Evolutionary conservation across 1,139 yeast species (phyloP).

Genomic region (Wickerhamomyces sp.): DNA sequence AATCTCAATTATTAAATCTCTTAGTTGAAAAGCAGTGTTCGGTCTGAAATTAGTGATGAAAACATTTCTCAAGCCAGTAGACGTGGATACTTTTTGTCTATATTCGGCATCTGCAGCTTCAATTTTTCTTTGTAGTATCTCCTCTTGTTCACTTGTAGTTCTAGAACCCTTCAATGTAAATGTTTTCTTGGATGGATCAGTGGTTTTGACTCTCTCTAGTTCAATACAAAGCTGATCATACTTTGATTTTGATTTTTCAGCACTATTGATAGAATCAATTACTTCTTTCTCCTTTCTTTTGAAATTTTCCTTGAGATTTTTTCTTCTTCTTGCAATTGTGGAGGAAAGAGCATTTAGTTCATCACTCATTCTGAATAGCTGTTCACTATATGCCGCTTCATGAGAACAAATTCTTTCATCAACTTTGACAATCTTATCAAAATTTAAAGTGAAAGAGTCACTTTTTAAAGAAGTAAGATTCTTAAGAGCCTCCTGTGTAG

Average conservation of each 20-base stretch:
- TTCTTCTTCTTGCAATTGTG: constrained; percentile 67
- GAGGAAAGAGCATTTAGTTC: constrained; percentile 72
- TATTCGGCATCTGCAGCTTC: constrained; percentile 84
- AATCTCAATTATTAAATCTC: constrained; percentile 74
- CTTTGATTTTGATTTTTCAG: constrained; percentile 84
- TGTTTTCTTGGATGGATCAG: constrained; percentile 79
- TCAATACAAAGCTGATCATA: constrained; percentile 82
- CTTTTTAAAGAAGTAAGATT: constrained; percentile 45
- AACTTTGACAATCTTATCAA: constrained; percentile 66
- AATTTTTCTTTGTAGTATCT: constrained; percentile 76
- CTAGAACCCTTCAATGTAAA: constrained; percentile 74
- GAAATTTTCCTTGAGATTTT: constrained; percentile 75
- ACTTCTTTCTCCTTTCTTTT: constrained; percentile 80
- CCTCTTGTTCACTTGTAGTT: constrained; percentile 87
- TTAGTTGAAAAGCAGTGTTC: constrained; percentile 63
- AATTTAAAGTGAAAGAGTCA: constrained; percentile 64
- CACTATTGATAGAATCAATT: constrained; percentile 70
- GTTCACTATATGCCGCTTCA: constrained; percentile 71
- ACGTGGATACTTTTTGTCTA: constrained; percentile 65
- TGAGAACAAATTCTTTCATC: constrained; percentile 76
- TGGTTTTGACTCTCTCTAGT: constrained; percentile 71
- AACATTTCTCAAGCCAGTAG: constrained; percentile 71
- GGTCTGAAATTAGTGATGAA: constrained; percentile 75
- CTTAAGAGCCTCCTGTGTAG: constrained; percentile 50
- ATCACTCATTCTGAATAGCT: constrained; percentile 79